Evolutionary conservation across 169 alveolate genomes (phyloP), one percentile per base, ranked within the genome.

Genomic region (Plasmodium malariae): DNA sequence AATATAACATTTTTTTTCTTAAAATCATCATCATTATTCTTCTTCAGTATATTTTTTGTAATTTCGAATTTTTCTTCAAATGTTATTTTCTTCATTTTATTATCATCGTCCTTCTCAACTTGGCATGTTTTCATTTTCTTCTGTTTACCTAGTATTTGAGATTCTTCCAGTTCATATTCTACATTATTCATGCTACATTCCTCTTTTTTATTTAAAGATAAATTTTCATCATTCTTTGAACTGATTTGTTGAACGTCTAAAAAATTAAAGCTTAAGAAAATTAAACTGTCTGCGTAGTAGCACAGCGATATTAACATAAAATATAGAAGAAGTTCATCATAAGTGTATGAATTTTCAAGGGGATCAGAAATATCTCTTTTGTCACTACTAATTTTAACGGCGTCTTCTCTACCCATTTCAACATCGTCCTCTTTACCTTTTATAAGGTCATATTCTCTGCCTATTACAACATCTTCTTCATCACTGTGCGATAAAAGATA

Each of bases 221-320:
- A 26, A 34, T 14, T 45, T 7, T 28, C 67, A 21, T 43, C 67
- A 9, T 26, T 45, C 36, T 28, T 7, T 17, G 37, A 26, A 45
- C 62, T 30, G 21, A 73, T 21, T 6, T 83, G n/a, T 40, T 65
- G 19, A 21, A 67, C 24, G 34, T 67, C 57, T 43, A 83, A 49
- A 83, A 67, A 51, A 59, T 59, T 54, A 32, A 43, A 5, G 21
- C 91, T 67, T 30, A 67, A 28, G 51, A 83, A 65, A 26, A 45
- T 67, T 54, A 83, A 19, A 28, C 85, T 83, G 21, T 83, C 91
- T 0, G 91, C 60, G 59, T 83, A 83, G 54, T 83, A 51, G 30
- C 85, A 83, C 60, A 83, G 32, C 21, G 78, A 34, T 24, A 83
- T 67, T 14, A 83, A 37, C 59, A 67, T 83, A 83, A 83, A 83